phyloP scores from a whole-genome alignment of 108 stramenopile species.

The Skeletonema grethae region DNA sequence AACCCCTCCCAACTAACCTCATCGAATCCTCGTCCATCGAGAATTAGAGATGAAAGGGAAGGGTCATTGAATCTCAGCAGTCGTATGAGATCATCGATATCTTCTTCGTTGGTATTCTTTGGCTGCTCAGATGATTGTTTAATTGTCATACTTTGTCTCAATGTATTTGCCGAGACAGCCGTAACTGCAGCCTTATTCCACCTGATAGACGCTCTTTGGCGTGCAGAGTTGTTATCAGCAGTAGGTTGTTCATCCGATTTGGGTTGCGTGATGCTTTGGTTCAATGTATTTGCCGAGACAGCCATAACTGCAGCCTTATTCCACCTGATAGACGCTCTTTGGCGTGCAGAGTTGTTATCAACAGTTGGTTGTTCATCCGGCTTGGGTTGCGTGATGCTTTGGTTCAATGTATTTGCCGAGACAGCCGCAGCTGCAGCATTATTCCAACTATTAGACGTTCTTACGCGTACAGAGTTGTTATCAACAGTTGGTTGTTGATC shows the following conservation, averaged over 20 bases:
- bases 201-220: not conserved
- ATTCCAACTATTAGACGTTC: not conserved
- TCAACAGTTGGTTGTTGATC: not conserved
- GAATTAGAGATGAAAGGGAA: constrained; percentile 12
- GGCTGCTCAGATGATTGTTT: not conserved
- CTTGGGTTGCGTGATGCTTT: not conserved
- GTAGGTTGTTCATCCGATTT: not conserved
- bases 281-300: not conserved
- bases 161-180: constrained; percentile 1
- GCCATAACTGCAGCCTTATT: not conserved
- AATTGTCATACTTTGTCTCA: not conserved
- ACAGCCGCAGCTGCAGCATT: not conserved
- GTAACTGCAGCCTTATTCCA: not conserved
- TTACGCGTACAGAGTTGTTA: not conserved
- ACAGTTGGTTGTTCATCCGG: not conserved
- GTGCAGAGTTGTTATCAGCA: not conserved
- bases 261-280: not conserved
- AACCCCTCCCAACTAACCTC: not conserved
- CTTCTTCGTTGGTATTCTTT: not conserved
- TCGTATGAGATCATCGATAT: constrained; percentile 1
- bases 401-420: not conserved
- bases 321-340: not conserved
- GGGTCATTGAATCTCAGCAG: constrained; percentile 16
- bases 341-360: too few relatives aligned
- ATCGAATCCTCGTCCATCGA: constrained; percentile 16